Base-by-base conservation (phyloP, 2,329 filamentous ascomycete genomes). In the Claviceps sp. region DNA sequence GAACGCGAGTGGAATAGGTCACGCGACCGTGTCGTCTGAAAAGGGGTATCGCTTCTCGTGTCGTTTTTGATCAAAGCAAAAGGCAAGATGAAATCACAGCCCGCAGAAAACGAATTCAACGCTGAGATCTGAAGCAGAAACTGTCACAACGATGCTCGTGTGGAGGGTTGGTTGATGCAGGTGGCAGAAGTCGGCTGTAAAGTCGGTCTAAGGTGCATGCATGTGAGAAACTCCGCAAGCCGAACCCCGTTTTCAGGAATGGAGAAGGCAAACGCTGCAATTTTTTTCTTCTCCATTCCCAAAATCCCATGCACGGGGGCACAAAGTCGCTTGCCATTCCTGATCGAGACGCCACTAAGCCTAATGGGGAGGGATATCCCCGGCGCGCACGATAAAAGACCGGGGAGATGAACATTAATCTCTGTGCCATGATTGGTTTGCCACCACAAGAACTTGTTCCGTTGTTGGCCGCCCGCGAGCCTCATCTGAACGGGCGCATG, bases 311-410 rank as follows among this genome's bases (percentile, higher is more conserved):
- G 30, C 30, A 34, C 30, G 30, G 30, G 30, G 30, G 30, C 30
- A 40, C 49, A 49, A 46, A 48, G 51, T 50, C 45, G 48, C 40
- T 22, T 49, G 48, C 49, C 41, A 53, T 52, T 51, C 55, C 53
- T 51, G 14, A 48, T 50, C 38, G n/a, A 41, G 46, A 2, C 6
- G 37, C 2, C 49, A 44, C 49, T 41, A 51, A 48, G 2, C 51
- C 54, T 7, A 38, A 55, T 47, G 3, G 14, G 22, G 49, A 8
- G 38, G 42, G 2, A 14, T 34, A 30, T 18, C 14, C 43, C 34
- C 48, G 36, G 43, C 26, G 22, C 18, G 38, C 50, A 52, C 55
- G 55, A 56, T 54, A 56, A 56, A 55, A 40, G 50, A 51, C 51
- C 55, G 55, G 55, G 49, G 30, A 53, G n/a, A 44, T 41, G 55